A percentile compares a stretch with the other conserved stretches of the same genome.
phyloP scores from a whole-genome alignment of 192 early-diverging fungal genomes.

The Gorgonomyces haynaldii region DNA sequence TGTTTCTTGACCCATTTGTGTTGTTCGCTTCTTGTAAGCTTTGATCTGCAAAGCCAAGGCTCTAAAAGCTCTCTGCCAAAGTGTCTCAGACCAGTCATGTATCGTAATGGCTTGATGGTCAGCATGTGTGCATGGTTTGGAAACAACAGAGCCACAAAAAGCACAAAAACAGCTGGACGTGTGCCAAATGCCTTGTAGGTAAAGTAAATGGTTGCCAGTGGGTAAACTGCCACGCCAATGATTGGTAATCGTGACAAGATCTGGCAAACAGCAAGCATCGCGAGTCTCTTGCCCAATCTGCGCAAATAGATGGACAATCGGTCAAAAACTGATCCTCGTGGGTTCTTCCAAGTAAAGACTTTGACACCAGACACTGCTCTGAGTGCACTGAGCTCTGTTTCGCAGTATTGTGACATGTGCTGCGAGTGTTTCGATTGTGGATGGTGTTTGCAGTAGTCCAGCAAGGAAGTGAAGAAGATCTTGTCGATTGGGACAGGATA shows the following conservation, averaged over 20 bases:
- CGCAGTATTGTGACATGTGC: too few species aligned
- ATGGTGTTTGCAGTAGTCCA: too few species aligned
- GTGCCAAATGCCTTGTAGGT: neutral
- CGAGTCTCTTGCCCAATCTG: neutral
- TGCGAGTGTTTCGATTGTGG: too few species aligned
- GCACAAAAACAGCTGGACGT: neutral
- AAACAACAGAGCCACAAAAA: neutral
- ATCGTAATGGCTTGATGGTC: neutral
- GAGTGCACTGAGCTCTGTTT: too few species aligned
- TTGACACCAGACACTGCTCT: too few species aligned
- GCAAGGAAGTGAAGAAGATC: slow-evolving; percentile 3
- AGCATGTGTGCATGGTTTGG: neutral
- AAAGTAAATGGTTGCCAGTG: slow-evolving; percentile 1
- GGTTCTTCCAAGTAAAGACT: neutral
- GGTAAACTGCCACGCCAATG: slow-evolving; percentile 2
- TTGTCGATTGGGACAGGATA: slow-evolving; percentile 8
- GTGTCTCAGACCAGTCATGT: neutral
- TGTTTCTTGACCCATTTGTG: too few species aligned
- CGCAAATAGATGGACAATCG: neutral
- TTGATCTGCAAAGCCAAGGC: neutral
- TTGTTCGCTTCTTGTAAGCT: neutral
- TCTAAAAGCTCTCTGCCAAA: slow-evolving; percentile 4
- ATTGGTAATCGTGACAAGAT: slow-evolving; percentile 1
- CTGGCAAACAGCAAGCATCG: neutral
- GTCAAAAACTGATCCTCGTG: neutral